A percentile compares a stretch with the other conserved stretches of the same genome.
phyloP scores from a whole-genome alignment of 345 rosid species.

The Brassica nigra region DNA sequence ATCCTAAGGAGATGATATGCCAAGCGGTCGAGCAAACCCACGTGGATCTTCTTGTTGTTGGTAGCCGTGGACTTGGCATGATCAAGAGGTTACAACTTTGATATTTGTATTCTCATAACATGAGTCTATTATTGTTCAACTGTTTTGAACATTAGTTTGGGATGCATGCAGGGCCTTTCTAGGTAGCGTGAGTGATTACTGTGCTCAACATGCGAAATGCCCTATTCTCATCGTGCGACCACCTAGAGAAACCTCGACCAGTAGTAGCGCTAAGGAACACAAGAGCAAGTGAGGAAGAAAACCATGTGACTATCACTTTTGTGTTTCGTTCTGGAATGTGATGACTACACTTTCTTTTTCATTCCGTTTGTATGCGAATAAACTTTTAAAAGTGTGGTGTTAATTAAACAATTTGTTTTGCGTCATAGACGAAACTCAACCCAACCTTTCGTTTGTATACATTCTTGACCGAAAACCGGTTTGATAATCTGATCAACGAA shows the following conservation, averaged over 20 bases:
- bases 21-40: background rate
- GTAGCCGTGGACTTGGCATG: conserved; percentile 1
- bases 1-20: background rate
- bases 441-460: background rate
- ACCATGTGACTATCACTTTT: background rate
- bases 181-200: conserved; percentile 1
- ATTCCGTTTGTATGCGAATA: background rate
- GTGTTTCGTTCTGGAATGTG: background rate
- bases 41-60: background rate
- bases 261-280: background rate
- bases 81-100: background rate
- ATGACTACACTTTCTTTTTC: background rate
- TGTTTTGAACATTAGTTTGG: background rate
- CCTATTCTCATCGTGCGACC: background rate
- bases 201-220: background rate
- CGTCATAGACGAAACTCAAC: background rate
- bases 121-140: background rate
- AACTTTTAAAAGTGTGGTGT: background rate
- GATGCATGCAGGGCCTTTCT: background rate
- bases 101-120: background rate
- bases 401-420: background rate
- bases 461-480: background rate
- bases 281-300: background rate
- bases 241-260: background rate
- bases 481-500: conserved; percentile 54